A percentile compares a stretch with the other conserved stretches of the same genome.
Conservation (phyloP, 192 early-diverging fungal genomes). For the Coemansia sp. region DNA sequence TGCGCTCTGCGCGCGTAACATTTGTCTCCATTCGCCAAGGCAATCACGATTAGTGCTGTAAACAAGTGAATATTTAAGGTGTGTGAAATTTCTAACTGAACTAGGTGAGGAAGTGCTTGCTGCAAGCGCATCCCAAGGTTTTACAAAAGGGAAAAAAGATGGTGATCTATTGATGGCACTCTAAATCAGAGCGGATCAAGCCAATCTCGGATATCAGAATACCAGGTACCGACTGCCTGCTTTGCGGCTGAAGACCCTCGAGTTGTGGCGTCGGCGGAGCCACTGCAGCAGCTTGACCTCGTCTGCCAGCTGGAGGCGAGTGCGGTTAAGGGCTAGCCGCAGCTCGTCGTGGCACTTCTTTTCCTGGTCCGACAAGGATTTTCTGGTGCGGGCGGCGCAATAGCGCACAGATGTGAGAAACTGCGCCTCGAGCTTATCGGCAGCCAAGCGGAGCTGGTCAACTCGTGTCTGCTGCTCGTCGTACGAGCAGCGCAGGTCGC, state of each 20-base stretch:
- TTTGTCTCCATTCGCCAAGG: constrained; percentile 22
- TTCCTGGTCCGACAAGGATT: constrained; percentile 30
- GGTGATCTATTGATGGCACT: constrained; percentile 9
- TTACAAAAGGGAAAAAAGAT: too few species aligned
- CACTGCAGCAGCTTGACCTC: constrained; percentile 47
- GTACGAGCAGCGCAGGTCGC: constrained; percentile 35
- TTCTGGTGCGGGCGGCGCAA: constrained; percentile 24
- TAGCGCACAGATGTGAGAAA: constrained; percentile 41
- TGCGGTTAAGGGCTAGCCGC: constrained; percentile 20
- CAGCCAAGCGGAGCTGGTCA: constrained; percentile 12
- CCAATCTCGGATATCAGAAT: too few species aligned
- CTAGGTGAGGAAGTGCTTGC: too few species aligned
- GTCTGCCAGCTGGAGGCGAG: constrained; percentile 34
- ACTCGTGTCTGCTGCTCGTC: constrained; percentile 30
- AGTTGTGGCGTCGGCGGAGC: constrained; percentile 46
- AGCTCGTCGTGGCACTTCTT: constrained; percentile 26
- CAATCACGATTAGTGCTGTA: background rate
- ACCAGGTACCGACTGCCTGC: constrained; percentile 27
- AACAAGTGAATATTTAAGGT: constrained; percentile 1
- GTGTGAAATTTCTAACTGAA: background rate
- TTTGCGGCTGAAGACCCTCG: constrained; percentile 33
- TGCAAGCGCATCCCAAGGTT: too few species aligned
- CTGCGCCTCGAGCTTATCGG: constrained; percentile 20
- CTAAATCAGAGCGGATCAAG: too few species aligned
- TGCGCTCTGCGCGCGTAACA: constrained; percentile 43